Percentiles rank a stretch among this genome's conserved stretches.
phyloP scores from a whole-genome alignment of 805 yeast genomes.

The Saccharomyces paradoxus region DNA sequence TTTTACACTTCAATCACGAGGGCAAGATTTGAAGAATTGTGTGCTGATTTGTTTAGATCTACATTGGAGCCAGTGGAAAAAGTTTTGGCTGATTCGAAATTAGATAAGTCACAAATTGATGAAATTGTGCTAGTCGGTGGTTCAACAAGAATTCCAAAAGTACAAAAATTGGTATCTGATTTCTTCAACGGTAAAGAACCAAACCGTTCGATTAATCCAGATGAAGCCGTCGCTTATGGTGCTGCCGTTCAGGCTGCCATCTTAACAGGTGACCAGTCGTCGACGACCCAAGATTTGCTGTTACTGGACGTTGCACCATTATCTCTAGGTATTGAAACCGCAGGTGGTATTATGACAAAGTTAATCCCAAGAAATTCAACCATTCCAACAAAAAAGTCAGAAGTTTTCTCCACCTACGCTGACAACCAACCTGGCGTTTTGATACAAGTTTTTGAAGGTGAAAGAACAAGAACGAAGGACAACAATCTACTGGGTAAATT shows the following conservation, averaged over 20 bases:
- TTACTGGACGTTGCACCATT: conserved; percentile 96
- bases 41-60: conserved; percentile 89
- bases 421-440: conserved; percentile 98
- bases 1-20: conserved; percentile 94
- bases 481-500: conserved; percentile 95
- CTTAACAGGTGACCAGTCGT: conserved; percentile 89
- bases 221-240: conserved; percentile 99
- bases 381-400: conserved; percentile 95
- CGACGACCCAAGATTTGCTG: conserved; percentile 91
- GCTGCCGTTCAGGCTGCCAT: conserved; percentile 98
- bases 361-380: conserved; percentile 95
- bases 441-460: conserved; percentile 97
- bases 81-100: conserved; percentile 82
- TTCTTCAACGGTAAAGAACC: conserved; percentile 97
- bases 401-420: conserved; percentile 91
- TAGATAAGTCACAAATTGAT: conserved; percentile 81
- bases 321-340: conserved; percentile 95
- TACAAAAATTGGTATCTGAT: conserved; percentile 90
- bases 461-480: conserved; percentile 91
- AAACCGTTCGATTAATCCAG: conserved; percentile 93
- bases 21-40: conserved; percentile 95
- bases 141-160: conserved; percentile 96
- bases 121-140: conserved; percentile 96
- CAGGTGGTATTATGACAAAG: conserved; percentile 99
- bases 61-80: conserved; percentile 93